Conservation (phyloP, 2,329 filamentous ascomycete genomes). For the Didymella exigua region DNA sequence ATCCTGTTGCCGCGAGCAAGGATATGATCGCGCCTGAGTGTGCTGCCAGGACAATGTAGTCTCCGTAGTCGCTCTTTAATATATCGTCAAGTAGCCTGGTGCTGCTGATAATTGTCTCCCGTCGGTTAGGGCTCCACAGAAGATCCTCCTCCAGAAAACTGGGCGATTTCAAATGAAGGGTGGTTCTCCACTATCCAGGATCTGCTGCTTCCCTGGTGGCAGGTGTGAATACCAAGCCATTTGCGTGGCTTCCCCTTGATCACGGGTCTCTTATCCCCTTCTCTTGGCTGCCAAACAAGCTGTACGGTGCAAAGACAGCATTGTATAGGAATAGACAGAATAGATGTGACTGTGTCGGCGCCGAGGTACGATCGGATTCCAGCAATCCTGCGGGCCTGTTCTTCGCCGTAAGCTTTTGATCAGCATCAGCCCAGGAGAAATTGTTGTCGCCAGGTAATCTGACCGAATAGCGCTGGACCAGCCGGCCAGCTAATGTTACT, state of each 20-base stretch:
- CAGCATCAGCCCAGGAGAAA: not conserved
- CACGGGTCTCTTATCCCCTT: constrained; percentile 46
- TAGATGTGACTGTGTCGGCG: constrained; percentile 37
- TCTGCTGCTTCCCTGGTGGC: constrained; percentile 63
- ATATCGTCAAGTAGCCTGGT: constrained; percentile 55
- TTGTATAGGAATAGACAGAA: constrained; percentile 61
- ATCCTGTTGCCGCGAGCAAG: constrained; percentile 58
- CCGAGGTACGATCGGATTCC: constrained; percentile 59
- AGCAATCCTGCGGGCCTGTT: constrained; percentile 62
- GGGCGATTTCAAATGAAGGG: constrained; percentile 60
- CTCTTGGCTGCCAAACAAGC: constrained; percentile 61
- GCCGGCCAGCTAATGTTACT: not conserved
- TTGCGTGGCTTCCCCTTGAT: constrained; percentile 68
- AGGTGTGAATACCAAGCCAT: constrained; percentile 67
- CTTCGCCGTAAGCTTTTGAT: constrained; percentile 60
- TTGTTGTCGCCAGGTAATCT: constrained; percentile 49
- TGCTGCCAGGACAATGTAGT: constrained; percentile 57
- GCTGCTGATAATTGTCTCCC: constrained; percentile 15
- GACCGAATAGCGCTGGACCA: constrained; percentile 62
- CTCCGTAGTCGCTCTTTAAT: constrained; percentile 51
- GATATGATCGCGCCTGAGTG: constrained; percentile 62
- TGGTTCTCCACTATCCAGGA: constrained; percentile 57
- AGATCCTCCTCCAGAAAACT: constrained; percentile 63
- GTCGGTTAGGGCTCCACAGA: constrained; percentile 47
- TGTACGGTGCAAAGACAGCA: constrained; percentile 67